A percentile compares a stretch with the other conserved stretches of the same genome.
Evolutionary conservation across 306 rosid species (phyloP).

Genomic region (barrel medic (Medicago truncatula)): DNA sequence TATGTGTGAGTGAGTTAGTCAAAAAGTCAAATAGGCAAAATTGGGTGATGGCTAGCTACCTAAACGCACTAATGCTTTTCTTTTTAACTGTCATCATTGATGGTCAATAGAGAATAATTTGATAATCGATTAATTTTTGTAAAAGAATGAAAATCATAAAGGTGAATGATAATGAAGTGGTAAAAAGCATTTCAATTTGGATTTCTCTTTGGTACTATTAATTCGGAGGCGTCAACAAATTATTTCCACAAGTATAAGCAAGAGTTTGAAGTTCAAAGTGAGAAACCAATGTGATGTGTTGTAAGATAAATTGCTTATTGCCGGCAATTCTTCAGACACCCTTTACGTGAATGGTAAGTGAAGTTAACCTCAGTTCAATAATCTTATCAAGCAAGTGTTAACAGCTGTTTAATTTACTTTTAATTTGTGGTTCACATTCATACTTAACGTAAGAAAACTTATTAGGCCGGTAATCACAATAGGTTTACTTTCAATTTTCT

Average conservation of each 20-base stretch:
- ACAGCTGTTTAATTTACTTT: conserved; percentile 46
- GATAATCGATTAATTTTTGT: neutral
- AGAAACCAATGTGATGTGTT: conserved; percentile 43
- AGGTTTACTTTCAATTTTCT: neutral
- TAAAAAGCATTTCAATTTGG: conserved; percentile 43
- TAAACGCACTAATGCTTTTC: conserved; percentile 51
- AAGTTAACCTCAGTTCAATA: conserved; percentile 56
- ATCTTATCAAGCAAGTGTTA: conserved; percentile 52
- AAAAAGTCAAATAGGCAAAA: conserved; percentile 45
- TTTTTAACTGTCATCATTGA: conserved; percentile 45
- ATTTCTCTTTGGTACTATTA: conserved; percentile 37
- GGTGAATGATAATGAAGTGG: conserved; percentile 41
- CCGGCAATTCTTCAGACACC: conserved; percentile 56
- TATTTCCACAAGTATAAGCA: conserved; percentile 42
- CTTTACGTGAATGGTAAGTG: conserved; percentile 75
- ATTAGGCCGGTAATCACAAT: neutral
- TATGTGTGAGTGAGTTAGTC: neutral
- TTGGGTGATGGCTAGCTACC: conserved; percentile 45
- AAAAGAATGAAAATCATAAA: conserved; percentile 21
- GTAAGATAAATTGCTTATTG: conserved; percentile 55
- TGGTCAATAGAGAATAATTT: conserved; percentile 45
- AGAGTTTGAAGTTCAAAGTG: conserved; percentile 35
- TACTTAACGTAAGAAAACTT: conserved; percentile 2
- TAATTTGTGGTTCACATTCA: conserved; percentile 11
- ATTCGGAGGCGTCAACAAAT: conserved; percentile 40